Evolutionary conservation across 495 filamentous ascomycete species (phyloP), one percentile per base, ranked within the genome.

Genomic region (Penicillium chermesinum): DNA sequence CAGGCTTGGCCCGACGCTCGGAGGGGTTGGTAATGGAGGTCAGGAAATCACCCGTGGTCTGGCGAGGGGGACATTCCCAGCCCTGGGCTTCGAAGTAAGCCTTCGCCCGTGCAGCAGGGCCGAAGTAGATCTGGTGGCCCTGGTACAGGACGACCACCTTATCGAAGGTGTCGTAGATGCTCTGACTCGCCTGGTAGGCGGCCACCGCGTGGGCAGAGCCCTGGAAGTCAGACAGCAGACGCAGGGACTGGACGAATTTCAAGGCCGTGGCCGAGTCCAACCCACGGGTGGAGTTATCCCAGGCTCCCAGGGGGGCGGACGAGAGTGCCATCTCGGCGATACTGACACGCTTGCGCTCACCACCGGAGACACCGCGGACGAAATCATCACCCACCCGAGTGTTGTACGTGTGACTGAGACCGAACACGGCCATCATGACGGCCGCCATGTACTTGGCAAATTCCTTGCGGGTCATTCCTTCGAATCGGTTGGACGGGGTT

Each of bases 161-260:
- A 55, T 85, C 80, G 47, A 85, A 84, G 12, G 65, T 56, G 48
- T 73, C 65, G 64, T 93, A 95, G 49, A 95, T 94, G 51, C 80
- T 85, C 60, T 95, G 88, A 12, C 82, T 85, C 0, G 88, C 88
- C 63, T 95, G 89, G 58, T 91, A 95, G 10, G 90, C 76, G 1
- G 86, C 88, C 21, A 91, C 87, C 21, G 89, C 87, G 18, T 87
- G 88, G 38, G 81, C 83, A 7, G 75, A 85, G 6, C 79, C 75
- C 39, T 78, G 75, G 38, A 88, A 66, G 36, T 88, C 79, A 4
- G 84, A 85, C 30, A 81, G 78, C 5, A 85, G 63, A 22, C 81
- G 75, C 15, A 94, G 61, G 3, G 80, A 84, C 61, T 78, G 82
- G 50, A 81, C 79, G 45, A 91, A 94, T 57, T 90, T 84, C 15